Base-by-base conservation (phyloP, 2,329 filamentous ascomycete species). In the Neofusicoccum sp. region DNA sequence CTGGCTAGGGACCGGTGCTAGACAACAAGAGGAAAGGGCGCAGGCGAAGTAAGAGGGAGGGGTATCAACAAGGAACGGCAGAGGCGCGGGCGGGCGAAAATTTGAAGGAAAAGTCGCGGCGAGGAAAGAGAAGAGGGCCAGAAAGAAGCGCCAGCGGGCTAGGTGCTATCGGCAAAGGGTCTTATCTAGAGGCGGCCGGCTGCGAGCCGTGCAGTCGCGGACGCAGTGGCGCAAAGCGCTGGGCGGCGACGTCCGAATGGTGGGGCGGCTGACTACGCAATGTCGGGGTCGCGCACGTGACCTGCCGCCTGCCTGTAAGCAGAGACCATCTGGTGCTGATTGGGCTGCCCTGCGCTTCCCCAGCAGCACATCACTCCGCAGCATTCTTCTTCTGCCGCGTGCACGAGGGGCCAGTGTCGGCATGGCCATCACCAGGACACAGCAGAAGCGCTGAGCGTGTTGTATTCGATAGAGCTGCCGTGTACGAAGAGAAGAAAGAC, bases 161-260 rank as follows among this genome's bases (percentile, higher is more conserved):
- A 49, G 51, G 57, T 60, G 44, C 11, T 34, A 49, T 60, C 28
- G 44, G 26, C 45, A 40, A 31, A 60, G 34, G 51, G 57, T 48
- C 59, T 61, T 61, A 61, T 61, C 59, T 30, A 33, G 45, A 60
- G 57, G 44, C 28, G 45, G 45, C 38, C 38, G 36, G 45, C 34
- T 44, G 44, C 47, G 45, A 51, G 33, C 51, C 57, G 57, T 60
- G 57, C 57, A 38, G 43, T 36, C 12, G 34, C 31, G n/a, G 26
- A 40, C 28, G 34, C 33, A 51, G 44, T 28, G 40, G 47, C 33
- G 5, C 41, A 41, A 44, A 26, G 57, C 57, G 57, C 57, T 60
- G 57, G n/a, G 59, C 59, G 59, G 59, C 59, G 59, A 61, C n/a
- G 49, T 44, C 59, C 59, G 59, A 61, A 61, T 36, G 49, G 59